Evolutionary conservation across 139 green algal species (phyloP).

Genomic region (Chlorella sp.): DNA sequence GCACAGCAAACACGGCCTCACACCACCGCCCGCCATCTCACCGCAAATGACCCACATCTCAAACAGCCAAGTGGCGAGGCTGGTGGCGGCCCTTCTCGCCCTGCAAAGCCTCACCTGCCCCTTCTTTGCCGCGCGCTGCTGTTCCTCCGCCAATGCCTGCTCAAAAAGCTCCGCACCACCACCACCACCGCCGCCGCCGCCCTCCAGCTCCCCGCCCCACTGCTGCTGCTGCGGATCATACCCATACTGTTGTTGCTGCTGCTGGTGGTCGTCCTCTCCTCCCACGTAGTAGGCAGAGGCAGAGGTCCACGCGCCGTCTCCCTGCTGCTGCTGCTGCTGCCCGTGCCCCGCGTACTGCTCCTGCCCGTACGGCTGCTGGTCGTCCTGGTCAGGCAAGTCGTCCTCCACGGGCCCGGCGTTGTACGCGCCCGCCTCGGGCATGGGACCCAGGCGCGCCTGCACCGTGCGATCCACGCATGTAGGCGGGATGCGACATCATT

Average conservation of each 20-base stretch:
- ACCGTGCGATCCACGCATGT: too few species aligned
- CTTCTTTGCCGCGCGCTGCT: slow-evolving; percentile 25
- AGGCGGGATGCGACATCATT: too few species aligned
- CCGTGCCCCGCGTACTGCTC: background rate
- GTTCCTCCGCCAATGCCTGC: slow-evolving; percentile 43
- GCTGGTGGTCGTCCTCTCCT: background rate
- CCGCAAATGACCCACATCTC: background rate
- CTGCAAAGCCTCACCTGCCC: slow-evolving; percentile 5
- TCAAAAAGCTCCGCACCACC: slow-evolving; percentile 27
- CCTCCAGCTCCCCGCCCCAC: background rate
- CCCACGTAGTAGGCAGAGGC: background rate
- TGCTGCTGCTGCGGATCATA: slow-evolving; percentile 2
- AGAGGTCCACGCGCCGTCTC: background rate
- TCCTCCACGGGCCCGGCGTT: background rate
- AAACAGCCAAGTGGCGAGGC: too few species aligned
- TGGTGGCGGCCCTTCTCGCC: background rate
- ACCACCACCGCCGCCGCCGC: background rate
- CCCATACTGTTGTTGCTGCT: background rate
- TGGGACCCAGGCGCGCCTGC: slow-evolving; percentile 2
- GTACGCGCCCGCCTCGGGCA: slow-evolving; percentile 5
- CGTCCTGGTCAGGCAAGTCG: too few species aligned
- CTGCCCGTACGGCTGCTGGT: too few species aligned
- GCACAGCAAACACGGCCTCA: background rate
- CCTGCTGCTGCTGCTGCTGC: slow-evolving; percentile 5
- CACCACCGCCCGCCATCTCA: background rate